These are phyloP conservation scores for Lachancea nothofagi DNA, from an alignment of 805 yeast genomes.

Conservation along the genomic window DNA sequence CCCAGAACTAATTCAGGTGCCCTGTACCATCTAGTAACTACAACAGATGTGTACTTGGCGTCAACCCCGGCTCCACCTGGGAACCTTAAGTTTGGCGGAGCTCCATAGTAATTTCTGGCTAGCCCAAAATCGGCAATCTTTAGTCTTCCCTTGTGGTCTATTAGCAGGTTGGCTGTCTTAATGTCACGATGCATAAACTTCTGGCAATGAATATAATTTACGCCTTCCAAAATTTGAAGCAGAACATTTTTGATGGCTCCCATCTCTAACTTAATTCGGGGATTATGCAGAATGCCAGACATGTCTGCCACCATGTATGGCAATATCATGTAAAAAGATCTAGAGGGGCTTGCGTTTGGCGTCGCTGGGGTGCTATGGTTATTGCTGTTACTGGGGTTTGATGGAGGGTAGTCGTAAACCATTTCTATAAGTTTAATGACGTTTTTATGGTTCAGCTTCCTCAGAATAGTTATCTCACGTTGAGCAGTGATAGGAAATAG, in stretches of 20 bases:
- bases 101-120: slow-evolving; percentile 69
- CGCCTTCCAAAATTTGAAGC: slow-evolving; percentile 71
- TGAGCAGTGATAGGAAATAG: slow-evolving; percentile 93
- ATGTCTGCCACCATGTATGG: slow-evolving; percentile 92
- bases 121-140: slow-evolving; percentile 95
- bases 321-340: slow-evolving; percentile 73
- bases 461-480: slow-evolving; percentile 82
- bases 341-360: slow-evolving; percentile 21
- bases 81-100: slow-evolving; percentile 44
- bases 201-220: slow-evolving; percentile 63
- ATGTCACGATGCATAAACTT: slow-evolving; percentile 79
- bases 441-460: slow-evolving; percentile 61
- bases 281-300: slow-evolving; percentile 83
- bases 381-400: slow-evolving; percentile 11
- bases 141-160: slow-evolving; percentile 68
- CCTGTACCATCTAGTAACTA: slow-evolving; percentile 96
- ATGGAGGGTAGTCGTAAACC: slow-evolving; percentile 48
- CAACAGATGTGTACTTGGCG: slow-evolving; percentile 54
- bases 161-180: slow-evolving; percentile 89
- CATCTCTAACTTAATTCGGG: slow-evolving; percentile 51
- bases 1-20: slow-evolving; percentile 92
- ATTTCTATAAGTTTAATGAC: slow-evolving; percentile 75
- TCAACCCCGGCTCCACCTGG: slow-evolving; percentile 42
- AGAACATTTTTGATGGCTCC: slow-evolving; percentile 79
- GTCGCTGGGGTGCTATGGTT: slow-evolving; percentile 18